Base-by-base conservation (phyloP, 176 grass and related monocot genomes). In the Paspalum vaginatum region DNA sequence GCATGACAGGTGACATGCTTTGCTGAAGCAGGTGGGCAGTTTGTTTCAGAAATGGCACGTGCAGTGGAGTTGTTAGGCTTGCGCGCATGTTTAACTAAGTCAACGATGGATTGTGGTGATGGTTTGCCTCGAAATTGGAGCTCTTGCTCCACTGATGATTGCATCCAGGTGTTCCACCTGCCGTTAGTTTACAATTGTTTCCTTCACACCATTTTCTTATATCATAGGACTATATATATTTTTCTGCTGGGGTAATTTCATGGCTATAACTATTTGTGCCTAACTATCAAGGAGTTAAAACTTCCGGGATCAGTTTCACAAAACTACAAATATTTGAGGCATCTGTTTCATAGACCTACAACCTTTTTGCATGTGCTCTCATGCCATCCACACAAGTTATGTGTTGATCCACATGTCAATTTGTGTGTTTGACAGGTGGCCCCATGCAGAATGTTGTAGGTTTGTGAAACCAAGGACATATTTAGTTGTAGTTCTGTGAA, bases 11-110 rank as follows among this genome's bases (percentile, higher is more conserved):
- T 93, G 65, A 97, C 94, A 59, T 97, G 94, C 85, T 97, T 97
- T 88, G 94, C 94, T 5, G 94, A 97, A 85, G 94, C 94, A 73
- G 94, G 94, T 81, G 94, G 94, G 27, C 94, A 97, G 71, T 82
- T 90, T 86, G 94, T 97, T 57, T 65, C 85, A 22, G 89, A 88
- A 79, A 97, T 97, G 94, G 89, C 87, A 79, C 79, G 85, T 32
- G 94, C 91, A 64, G 94, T 97, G 14, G 89, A 97, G 20, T 65
- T 88, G 60, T 77, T 97, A 64, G 94, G 91, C 10, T 76, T 94
- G 53, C 89, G 91, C 68, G 94, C 89, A 53, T 97, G 94, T 81
- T 94, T 97, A 80, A 90, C 91, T 27, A 88, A 94, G 57, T 97
- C 94, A 43, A 91, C 49, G 45, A 97, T 97, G 94, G 94, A 97